Evolutionary conservation across 805 yeast species (phyloP).

Genomic region (Brettanomyces bruxellensis): DNA sequence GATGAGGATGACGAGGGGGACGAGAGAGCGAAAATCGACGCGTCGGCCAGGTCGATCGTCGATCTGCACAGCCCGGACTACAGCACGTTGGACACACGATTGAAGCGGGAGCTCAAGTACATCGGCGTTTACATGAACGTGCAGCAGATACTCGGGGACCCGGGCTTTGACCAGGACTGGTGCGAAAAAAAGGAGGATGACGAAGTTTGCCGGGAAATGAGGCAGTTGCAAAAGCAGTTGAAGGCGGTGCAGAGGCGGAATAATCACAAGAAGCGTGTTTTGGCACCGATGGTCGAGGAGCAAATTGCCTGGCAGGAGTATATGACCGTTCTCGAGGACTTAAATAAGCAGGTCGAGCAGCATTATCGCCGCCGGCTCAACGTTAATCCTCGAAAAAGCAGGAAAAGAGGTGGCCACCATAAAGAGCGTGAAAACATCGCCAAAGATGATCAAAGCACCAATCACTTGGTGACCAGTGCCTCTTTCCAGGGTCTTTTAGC

Average conservation of each 20-base stretch:
- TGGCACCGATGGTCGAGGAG: slow-evolving; percentile 71
- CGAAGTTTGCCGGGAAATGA: slow-evolving; percentile 78
- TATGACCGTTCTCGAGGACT: slow-evolving; percentile 78
- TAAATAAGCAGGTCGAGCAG: slow-evolving; percentile 95
- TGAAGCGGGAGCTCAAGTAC: slow-evolving; percentile 78
- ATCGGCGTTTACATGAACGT: slow-evolving; percentile 82
- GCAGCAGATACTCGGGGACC: slow-evolving; percentile 28
- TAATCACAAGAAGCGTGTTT: slow-evolving; percentile 51
- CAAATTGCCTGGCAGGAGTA: slow-evolving; percentile 95
- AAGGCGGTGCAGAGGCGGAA: slow-evolving; percentile 54
- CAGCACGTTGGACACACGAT: slow-evolving; percentile 73
- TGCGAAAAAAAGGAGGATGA: slow-evolving; percentile 79
- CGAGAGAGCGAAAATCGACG: slow-evolving; percentile 38
- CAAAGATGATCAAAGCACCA: slow-evolving; percentile 19
- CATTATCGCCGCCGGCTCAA: slow-evolving; percentile 78
- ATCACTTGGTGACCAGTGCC: slow-evolving; percentile 66
- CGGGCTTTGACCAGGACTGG: slow-evolving; percentile 55
- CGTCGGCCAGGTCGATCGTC: slow-evolving; percentile 32
- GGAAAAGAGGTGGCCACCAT: slow-evolving; percentile 34
- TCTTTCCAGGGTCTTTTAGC: slow-evolving; percentile 75
- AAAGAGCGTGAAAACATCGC: slow-evolving; percentile 12
- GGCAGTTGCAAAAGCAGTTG: slow-evolving; percentile 63
- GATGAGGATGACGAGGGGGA: slow-evolving; percentile 10
- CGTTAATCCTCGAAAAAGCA: slow-evolving; percentile 54
- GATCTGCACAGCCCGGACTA: slow-evolving; percentile 46